Percentiles rank a stretch among this genome's conserved stretches.
These are phyloP conservation scores for Chiua virens DNA, from an alignment of 768 basidiomycete genomes.

Conservation along the genomic window DNA sequence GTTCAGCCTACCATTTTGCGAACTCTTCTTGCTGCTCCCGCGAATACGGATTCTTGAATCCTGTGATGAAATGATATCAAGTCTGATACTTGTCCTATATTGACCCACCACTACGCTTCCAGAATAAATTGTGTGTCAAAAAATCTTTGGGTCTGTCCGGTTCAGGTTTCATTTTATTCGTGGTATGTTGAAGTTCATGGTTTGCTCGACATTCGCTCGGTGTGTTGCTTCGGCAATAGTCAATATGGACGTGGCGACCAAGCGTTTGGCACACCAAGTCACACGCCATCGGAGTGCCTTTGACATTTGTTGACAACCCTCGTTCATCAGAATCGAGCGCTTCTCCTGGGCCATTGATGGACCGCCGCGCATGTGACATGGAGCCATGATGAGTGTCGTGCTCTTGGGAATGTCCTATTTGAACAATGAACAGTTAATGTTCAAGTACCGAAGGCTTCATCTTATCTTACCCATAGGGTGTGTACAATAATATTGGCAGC, in stretches of 20 bases:
- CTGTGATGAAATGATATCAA: conserved; percentile 27
- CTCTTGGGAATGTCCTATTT: conserved; percentile 51
- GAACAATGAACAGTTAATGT: background rate
- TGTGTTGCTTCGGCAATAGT: conserved; percentile 47
- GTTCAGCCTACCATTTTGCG: conserved; percentile 44
- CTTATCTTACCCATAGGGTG: conserved; percentile 45
- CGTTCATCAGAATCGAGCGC: conserved; percentile 50
- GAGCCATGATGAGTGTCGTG: conserved; percentile 64
- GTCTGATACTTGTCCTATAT: fast-evolving
- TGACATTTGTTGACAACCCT: conserved; percentile 50
- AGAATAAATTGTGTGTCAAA: conserved; percentile 53
- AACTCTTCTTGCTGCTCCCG: too few relatives aligned
- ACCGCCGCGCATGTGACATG: conserved; percentile 57
- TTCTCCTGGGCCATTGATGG: conserved; percentile 50
- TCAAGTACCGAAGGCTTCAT: background rate
- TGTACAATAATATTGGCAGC: conserved; percentile 59
- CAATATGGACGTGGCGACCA: conserved; percentile 56
- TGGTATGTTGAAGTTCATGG: conserved; percentile 46
- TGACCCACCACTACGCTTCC: conserved; percentile 52
- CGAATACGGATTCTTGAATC: conserved; percentile 54
- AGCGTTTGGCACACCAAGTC: conserved; percentile 50
- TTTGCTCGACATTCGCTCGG: conserved; percentile 37
- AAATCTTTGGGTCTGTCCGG: conserved; percentile 51
- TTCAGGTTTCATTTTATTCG: conserved; percentile 40
- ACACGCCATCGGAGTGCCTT: conserved; percentile 64